Percentiles rank a stretch among this genome's conserved stretches.
Evolutionary conservation across 768 basidiomycete species (phyloP).

Genomic region (Lactarius sp.): DNA sequence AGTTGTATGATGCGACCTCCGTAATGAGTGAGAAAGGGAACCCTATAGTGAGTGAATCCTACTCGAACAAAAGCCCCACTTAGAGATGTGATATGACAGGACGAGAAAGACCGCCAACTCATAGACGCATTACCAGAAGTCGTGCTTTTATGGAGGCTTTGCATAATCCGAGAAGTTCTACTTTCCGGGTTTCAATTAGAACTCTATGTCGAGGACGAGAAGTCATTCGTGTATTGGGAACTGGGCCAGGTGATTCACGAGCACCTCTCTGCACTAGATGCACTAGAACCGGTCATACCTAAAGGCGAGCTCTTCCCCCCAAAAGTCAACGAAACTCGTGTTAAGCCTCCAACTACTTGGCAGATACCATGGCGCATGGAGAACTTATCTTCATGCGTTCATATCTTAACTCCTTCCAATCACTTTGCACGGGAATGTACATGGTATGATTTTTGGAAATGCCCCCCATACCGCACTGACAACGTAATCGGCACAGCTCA

Average conservation of each 20-base stretch:
- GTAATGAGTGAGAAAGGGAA: conserved; percentile 28
- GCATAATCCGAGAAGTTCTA: conserved; percentile 59
- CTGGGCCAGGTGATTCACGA: conserved; percentile 49
- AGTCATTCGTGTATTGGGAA: conserved; percentile 75
- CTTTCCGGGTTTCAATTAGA: conserved; percentile 75
- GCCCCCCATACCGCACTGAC: not conserved
- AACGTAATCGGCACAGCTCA: conserved; percentile 36
- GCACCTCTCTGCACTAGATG: conserved; percentile 52
- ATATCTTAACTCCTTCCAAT: conserved; percentile 28
- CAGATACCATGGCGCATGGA: conserved; percentile 13
- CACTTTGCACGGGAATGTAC: conserved; percentile 50
- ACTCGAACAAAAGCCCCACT: not conserved
- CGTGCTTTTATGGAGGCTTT: conserved; percentile 54
- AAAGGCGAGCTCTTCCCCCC: conserved; percentile 33
- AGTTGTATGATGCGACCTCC: conserved; percentile 46
- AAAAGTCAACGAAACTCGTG: not conserved
- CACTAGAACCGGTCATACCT: conserved; percentile 38
- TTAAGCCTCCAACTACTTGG: not conserved
- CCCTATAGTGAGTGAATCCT: conserved; percentile 23
- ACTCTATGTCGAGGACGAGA: conserved; percentile 63
- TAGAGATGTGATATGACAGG: conserved; percentile 18
- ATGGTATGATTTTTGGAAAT: conserved; percentile 37
- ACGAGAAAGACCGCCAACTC: conserved; percentile 15
- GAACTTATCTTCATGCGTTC: conserved; percentile 17
- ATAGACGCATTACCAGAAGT: conserved; percentile 38